Evolutionary conservation across 768 basidiomycete genomes (phyloP).

Genomic region (Suillus variegatus): DNA sequence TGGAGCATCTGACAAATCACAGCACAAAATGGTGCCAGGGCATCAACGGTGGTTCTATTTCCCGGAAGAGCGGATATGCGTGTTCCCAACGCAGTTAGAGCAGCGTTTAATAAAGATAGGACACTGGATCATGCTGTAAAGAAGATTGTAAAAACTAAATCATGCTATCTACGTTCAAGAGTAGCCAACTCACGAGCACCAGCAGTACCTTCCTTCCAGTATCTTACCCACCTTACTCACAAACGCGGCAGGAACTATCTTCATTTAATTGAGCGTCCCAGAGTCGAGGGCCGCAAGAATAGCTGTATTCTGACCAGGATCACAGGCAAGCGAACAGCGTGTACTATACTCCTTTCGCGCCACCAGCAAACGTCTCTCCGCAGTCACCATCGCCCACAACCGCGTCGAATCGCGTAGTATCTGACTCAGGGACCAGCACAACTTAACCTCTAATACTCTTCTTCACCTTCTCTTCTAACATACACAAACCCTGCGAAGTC

Average conservation of each 20-base stretch:
- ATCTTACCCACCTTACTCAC: slow-evolving; percentile 39
- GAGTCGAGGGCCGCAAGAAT: slow-evolving; percentile 35
- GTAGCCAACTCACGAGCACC: slow-evolving; percentile 45
- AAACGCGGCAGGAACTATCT: slow-evolving; percentile 22
- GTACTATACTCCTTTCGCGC: slow-evolving; percentile 36
- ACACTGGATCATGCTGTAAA: slow-evolving; percentile 37
- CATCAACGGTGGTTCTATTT: slow-evolving; percentile 59
- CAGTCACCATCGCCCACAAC: slow-evolving; percentile 67
- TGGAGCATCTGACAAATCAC: slow-evolving; percentile 11
- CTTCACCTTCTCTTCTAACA: slow-evolving; percentile 9
- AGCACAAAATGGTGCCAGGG: slow-evolving; percentile 47
- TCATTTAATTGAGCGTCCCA: slow-evolving; percentile 23
- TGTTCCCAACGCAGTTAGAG: slow-evolving; percentile 32
- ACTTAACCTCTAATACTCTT: slow-evolving; percentile 25
- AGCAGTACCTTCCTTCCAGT: slow-evolving; percentile 50
- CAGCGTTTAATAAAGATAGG: slow-evolving; percentile 22
- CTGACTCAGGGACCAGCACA: slow-evolving; percentile 47
- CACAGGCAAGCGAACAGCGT: neutral
- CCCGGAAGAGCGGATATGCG: slow-evolving; percentile 55
- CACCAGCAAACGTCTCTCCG: slow-evolving; percentile 56
- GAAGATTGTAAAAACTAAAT: slow-evolving; percentile 46
- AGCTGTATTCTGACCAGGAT: slow-evolving; percentile 18
- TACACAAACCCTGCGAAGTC: neutral
- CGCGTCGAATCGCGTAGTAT: slow-evolving; percentile 61
- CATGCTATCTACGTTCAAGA: slow-evolving; percentile 14